A percentile compares a stretch with the other conserved stretches of the same genome.
Conservation (phyloP, 2,329 filamentous ascomycete species). For the Sporothrix dimorphospora region DNA sequence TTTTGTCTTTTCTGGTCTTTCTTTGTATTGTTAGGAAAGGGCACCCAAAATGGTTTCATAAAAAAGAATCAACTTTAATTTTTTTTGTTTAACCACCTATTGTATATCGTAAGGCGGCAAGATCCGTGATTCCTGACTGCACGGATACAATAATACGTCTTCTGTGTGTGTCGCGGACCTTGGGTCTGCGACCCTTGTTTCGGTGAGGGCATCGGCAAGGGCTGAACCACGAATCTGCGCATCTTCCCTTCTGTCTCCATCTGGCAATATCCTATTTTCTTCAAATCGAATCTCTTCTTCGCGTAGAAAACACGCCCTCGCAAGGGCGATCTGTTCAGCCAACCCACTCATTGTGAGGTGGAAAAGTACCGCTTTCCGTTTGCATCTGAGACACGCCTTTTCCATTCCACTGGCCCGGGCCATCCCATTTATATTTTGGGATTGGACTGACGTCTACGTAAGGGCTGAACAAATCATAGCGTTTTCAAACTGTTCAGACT, state of each 20-base stretch:
- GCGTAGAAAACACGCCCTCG: not conserved
- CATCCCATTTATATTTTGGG: not conserved
- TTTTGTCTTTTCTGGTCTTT: not conserved
- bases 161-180: not conserved
- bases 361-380: not conserved
- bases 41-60: not conserved
- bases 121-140: not conserved
- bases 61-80: slow-evolving; percentile 13
- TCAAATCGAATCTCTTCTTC: not conserved
- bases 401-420: not conserved
- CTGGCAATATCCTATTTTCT: not conserved
- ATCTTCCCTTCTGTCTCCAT: not conserved
- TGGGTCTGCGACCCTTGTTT: not conserved
- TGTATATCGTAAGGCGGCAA: not conserved
- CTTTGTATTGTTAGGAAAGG: not conserved
- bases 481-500: not conserved
- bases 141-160: not conserved
- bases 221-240: not conserved
- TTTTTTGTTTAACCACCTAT: not conserved
- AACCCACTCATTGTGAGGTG: not conserved
- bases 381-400: not conserved
- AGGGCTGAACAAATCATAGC: not conserved
- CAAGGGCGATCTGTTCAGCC: not conserved
- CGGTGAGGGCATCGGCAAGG: not conserved
- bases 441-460: not conserved